These are phyloP conservation scores for Spirogloea muscicola DNA, from an alignment of 139 green algal genomes.

Conservation along the genomic window DNA sequence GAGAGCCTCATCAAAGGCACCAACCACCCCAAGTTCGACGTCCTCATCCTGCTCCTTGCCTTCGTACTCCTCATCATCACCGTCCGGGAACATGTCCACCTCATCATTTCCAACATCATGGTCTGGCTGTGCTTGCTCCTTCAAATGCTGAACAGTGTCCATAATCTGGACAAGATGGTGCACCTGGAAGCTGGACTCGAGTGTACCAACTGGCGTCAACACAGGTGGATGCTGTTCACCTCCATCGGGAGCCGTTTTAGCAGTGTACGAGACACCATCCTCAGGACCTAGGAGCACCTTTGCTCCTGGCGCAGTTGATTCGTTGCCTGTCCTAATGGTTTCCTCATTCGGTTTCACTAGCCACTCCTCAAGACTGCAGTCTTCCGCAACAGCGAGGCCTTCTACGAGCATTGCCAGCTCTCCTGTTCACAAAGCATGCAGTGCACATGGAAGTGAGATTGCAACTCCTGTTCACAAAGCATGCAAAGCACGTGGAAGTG, in stretches of 20 bases:
- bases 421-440: constrained; percentile 1
- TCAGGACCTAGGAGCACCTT: too few species aligned
- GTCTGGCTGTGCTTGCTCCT: not conserved
- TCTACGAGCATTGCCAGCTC: constrained; percentile 28
- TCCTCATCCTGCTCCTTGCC: not conserved
- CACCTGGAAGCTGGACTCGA: constrained; percentile 12
- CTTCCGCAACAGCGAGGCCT: constrained; percentile 11
- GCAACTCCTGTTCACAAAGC: too few species aligned
- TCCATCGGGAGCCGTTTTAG: too few species aligned
- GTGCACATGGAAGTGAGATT: too few species aligned
- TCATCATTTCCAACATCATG: not conserved
- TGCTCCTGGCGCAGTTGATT: too few species aligned
- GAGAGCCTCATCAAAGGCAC: constrained; percentile 5
- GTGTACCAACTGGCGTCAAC: too few species aligned
- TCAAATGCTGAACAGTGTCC: constrained; percentile 1
- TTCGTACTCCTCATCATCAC: not conserved
- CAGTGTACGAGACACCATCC: too few species aligned
- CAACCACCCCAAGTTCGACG: not conserved
- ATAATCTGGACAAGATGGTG: constrained; percentile 3
- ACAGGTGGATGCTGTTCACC: too few species aligned
- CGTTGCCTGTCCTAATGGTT: not conserved
- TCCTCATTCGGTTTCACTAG: constrained; percentile 29
- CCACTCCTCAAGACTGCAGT: constrained; percentile 25
- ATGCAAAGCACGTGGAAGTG: too few species aligned
- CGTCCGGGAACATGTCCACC: not conserved